These are phyloP conservation scores for Aspergillus novofumigatus DNA, from an alignment of 2,329 filamentous ascomycete species.

Conservation along the genomic window DNA sequence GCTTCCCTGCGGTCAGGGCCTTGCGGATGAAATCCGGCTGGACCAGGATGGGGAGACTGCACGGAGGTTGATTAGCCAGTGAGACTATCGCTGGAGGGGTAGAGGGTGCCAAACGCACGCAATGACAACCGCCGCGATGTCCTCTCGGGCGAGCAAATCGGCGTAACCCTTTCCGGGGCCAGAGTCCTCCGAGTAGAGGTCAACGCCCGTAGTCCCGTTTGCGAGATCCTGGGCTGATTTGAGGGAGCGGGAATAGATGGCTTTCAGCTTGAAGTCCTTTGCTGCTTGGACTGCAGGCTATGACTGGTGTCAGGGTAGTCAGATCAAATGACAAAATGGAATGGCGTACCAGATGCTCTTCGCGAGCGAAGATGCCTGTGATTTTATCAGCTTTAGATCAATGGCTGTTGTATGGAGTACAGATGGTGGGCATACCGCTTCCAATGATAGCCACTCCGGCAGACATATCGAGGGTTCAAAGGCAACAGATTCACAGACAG, in stretches of 20 bases:
- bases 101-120: conserved; percentile 35
- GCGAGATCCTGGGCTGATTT: conserved; percentile 48
- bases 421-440: conserved; percentile 35
- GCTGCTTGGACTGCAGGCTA: conserved; percentile 50
- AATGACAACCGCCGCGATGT: conserved; percentile 50
- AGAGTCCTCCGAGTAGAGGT: conserved; percentile 55
- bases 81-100: neutral
- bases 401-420: neutral
- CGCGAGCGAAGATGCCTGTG: conserved; percentile 52
- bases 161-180: conserved; percentile 41
- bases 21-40: conserved; percentile 51
- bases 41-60: conserved; percentile 48
- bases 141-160: conserved; percentile 45
- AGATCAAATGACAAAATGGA: neutral
- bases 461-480: conserved; percentile 22
- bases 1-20: conserved; percentile 50
- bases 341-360: conserved; percentile 49
- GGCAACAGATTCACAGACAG: neutral
- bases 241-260: conserved; percentile 56
- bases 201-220: conserved; percentile 33
- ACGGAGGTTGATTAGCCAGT: neutral
- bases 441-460: conserved; percentile 52
- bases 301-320: conserved; percentile 2
- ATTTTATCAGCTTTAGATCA: neutral
- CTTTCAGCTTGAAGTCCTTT: conserved; percentile 46